These are phyloP conservation scores for Pseudopyrenochaeta lycopersici DNA, from an alignment of 2,329 filamentous ascomycete genomes.

Conservation along the genomic window DNA sequence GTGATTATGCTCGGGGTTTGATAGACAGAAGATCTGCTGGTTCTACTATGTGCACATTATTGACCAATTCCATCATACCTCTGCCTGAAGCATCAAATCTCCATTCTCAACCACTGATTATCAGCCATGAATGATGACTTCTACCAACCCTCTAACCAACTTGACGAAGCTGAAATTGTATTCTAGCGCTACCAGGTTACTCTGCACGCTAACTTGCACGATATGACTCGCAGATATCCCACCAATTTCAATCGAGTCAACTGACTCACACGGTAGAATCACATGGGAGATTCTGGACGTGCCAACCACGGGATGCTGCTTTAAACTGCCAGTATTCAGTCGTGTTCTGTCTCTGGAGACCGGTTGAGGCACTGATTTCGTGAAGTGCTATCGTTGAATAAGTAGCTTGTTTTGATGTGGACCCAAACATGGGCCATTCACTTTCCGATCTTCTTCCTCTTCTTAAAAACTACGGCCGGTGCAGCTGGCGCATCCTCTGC, in stretches of 20 bases:
- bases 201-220: background rate
- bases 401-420: background rate
- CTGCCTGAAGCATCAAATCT: too few relatives aligned
- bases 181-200: background rate
- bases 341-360: background rate
- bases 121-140: too few relatives aligned
- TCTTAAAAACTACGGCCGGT: constrained; percentile 76
- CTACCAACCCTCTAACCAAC: too few relatives aligned
- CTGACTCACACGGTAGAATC: too few relatives aligned
- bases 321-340: background rate
- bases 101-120: too few relatives aligned
- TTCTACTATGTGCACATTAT: too few relatives aligned
- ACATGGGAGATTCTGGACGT: background rate
- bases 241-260: too few relatives aligned
- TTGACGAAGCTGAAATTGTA: background rate
- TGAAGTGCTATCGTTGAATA: background rate
- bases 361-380: background rate
- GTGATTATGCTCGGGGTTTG: background rate
- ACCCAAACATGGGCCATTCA: constrained; percentile 16
- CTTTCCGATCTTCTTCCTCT: constrained; percentile 75
- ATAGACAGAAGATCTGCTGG: background rate
- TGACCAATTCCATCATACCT: too few relatives aligned
- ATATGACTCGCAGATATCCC: background rate
- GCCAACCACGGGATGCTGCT: background rate
- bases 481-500: constrained; percentile 31